These are phyloP conservation scores for Aspergillus carlsbadensis DNA, from an alignment of 495 filamentous ascomycete genomes.

Conservation along the genomic window DNA sequence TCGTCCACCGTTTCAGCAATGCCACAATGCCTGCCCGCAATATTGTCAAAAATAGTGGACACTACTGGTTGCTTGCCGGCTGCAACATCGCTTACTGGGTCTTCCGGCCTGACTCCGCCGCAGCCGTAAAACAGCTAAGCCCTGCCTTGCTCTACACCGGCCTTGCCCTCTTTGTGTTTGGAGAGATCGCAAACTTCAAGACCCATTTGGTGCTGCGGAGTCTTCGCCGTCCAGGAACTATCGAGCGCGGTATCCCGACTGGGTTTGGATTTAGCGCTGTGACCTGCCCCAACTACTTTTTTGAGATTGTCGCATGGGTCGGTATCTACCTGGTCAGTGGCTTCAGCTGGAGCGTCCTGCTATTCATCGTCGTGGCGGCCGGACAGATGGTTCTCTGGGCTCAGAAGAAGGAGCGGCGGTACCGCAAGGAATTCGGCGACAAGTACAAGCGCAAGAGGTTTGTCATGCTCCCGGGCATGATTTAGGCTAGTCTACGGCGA, in stretches of 20 bases:
- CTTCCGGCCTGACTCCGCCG: constrained; percentile 68
- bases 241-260: constrained; percentile 79
- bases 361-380: constrained; percentile 68
- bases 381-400: constrained; percentile 85
- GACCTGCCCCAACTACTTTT: constrained; percentile 97
- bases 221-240: constrained; percentile 77
- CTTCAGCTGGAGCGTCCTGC: constrained; percentile 68
- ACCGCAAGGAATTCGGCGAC: constrained; percentile 84
- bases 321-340: constrained; percentile 71
- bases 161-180: constrained; percentile 66
- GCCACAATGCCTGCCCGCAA: constrained; percentile 88
- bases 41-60: constrained; percentile 86
- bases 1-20: constrained; percentile 91
- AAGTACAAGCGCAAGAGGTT: constrained; percentile 88
- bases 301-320: constrained; percentile 83
- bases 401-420: constrained; percentile 85
- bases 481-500: constrained; percentile 27
- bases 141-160: constrained; percentile 56
- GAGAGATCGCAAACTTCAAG: constrained; percentile 76
- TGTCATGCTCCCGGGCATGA: constrained; percentile 71
- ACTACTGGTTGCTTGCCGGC: constrained; percentile 87
- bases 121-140: constrained; percentile 47
- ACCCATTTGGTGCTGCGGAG: constrained; percentile 73
- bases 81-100: constrained; percentile 80
- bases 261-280: constrained; percentile 85